phyloP scores from a whole-genome alignment of 306 rosid genomes.

The Morella rubra region DNA sequence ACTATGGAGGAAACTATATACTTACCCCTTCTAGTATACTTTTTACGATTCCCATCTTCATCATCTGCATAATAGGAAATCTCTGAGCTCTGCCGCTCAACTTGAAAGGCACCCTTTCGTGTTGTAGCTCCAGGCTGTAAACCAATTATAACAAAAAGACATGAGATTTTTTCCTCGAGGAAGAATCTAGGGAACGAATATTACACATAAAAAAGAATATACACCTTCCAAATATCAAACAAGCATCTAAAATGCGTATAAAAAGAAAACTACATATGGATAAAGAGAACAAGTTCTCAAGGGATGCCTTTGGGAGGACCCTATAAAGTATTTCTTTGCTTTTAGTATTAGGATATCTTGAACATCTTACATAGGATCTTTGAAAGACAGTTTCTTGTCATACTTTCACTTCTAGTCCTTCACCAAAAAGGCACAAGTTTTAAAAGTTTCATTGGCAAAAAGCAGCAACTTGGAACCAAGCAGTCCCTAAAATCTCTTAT shows the following conservation, averaged over 20 bases:
- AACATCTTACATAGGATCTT: constrained; percentile 1
- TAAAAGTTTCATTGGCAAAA: constrained; percentile 1
- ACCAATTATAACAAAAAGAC: constrained; percentile 29
- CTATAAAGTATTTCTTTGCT: constrained; percentile 4
- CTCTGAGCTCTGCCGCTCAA: constrained; percentile 86
- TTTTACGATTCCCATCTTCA: constrained; percentile 81
- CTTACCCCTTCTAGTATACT: constrained; percentile 85
- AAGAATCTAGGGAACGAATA: background rate
- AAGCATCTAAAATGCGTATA: constrained; percentile 15
- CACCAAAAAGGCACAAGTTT: constrained; percentile 1
- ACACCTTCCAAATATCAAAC: constrained; percentile 1
- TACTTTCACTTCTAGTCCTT: background rate
- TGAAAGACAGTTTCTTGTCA: background rate
- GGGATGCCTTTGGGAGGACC: background rate
- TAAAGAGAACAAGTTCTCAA: constrained; percentile 23
- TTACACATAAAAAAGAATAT: constrained; percentile 13
- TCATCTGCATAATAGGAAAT: constrained; percentile 91
- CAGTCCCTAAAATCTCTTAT: background rate
- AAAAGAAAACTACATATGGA: constrained; percentile 15
- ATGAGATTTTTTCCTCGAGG: background rate
- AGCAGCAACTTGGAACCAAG: background rate
- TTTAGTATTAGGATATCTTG: background rate
- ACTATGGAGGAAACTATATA: background rate
- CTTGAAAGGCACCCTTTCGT: constrained; percentile 68
- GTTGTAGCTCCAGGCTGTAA: constrained; percentile 96